A percentile compares a stretch with the other conserved stretches of the same genome.
phyloP scores from a whole-genome alignment of 106 monocot genomes.

The Amphibolis antarctica region DNA sequence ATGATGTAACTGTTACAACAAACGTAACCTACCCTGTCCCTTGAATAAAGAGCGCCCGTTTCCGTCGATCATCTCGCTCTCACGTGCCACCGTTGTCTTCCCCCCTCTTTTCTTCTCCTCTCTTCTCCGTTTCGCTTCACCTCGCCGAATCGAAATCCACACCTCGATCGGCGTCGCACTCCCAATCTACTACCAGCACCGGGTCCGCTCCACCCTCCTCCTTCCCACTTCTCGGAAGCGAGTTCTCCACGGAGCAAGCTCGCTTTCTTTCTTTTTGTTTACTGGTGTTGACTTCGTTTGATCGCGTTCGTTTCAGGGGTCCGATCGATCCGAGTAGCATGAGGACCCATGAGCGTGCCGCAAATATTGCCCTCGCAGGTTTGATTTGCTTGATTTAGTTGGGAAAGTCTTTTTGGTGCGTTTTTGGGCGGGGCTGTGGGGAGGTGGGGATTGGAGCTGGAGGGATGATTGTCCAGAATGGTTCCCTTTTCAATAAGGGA shows the following conservation, averaged over 20 bases:
- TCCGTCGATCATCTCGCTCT: background rate
- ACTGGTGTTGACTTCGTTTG: background rate
- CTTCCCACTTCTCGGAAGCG: background rate
- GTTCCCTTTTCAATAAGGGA: too few relatives aligned
- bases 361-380: constrained; percentile 9
- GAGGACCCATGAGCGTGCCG: constrained; percentile 5
- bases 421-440: background rate
- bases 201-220: background rate
- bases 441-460: background rate
- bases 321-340: constrained; percentile 1
- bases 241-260: too few relatives aligned
- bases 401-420: background rate
- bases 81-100: too few relatives aligned
- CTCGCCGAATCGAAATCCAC: background rate
- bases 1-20: too few relatives aligned
- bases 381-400: background rate
- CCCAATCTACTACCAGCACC: background rate
- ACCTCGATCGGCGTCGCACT: background rate
- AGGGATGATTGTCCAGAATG: too few relatives aligned
- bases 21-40: too few relatives aligned
- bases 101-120: background rate
- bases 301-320: background rate
- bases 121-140: too few relatives aligned
- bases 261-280: background rate
- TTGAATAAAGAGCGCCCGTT: too few relatives aligned